Percentiles rank a stretch among this genome's conserved stretches.
Conservation (phyloP, 2,329 filamentous ascomycete genomes). For the Metarhizium brunneum region DNA sequence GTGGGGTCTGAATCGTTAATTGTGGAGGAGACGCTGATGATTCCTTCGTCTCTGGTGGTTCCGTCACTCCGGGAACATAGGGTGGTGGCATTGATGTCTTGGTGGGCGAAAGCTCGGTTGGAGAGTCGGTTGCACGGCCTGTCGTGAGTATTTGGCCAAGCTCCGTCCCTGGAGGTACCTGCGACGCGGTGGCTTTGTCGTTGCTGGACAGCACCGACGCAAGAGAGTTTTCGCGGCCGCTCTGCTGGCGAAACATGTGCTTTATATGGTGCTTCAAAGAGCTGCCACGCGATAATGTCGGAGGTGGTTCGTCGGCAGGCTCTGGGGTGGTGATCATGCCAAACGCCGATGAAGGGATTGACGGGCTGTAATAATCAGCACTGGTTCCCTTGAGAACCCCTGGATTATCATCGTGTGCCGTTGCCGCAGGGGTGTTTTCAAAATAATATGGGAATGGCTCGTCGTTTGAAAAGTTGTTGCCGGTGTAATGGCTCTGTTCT, state of each 20-base stretch:
- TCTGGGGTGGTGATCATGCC: slow-evolving; percentile 25
- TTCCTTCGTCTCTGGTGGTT: slow-evolving; percentile 8
- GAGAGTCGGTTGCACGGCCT: slow-evolving; percentile 19
- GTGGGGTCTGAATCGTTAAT: not conserved
- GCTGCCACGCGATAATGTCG: slow-evolving; percentile 21
- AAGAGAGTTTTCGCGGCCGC: slow-evolving; percentile 20
- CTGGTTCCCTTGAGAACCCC: slow-evolving; percentile 26
- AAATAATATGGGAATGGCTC: slow-evolving; percentile 10
- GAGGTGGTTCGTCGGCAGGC: not conserved
- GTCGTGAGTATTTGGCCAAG: slow-evolving; percentile 5
- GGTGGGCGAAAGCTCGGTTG: slow-evolving; percentile 17
- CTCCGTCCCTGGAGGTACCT: not conserved
- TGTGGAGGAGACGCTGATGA: not conserved
- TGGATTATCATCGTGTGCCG: slow-evolving; percentile 17
- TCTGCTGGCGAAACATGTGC: slow-evolving; percentile 26
- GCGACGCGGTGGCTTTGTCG: slow-evolving; percentile 4
- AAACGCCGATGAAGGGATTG: slow-evolving; percentile 31
- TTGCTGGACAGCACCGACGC: slow-evolving; percentile 10
- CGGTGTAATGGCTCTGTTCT: not conserved
- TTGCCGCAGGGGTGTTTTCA: slow-evolving; percentile 19
- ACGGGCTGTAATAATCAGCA: slow-evolving; percentile 32
- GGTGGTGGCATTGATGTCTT: slow-evolving; percentile 4
- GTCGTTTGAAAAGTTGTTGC: slow-evolving; percentile 5
- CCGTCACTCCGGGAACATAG: slow-evolving; percentile 7
- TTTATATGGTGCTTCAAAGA: slow-evolving; percentile 27